Base-by-base conservation (phyloP, 2,329 filamentous ascomycete species). In the Aspergillus piperis region DNA sequence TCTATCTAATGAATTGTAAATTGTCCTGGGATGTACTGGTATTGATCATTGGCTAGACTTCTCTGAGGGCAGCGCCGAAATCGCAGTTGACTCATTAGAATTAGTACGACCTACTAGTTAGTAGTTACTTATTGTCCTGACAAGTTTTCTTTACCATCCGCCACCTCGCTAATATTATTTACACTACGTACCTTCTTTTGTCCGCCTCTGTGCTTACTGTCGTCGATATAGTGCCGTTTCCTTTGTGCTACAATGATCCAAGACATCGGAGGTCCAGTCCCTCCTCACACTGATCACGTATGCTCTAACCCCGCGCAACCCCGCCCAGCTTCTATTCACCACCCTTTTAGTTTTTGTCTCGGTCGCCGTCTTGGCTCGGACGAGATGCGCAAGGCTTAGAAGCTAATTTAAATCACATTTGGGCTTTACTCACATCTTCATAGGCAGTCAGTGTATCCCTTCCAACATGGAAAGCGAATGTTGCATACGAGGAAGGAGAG, bases 361-460 rank as follows among this genome's bases (percentile, higher is more conserved):
- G 47, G 13, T 30, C 25, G 15, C 41, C 5, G 3, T 17, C 8
- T 8, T 32, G 15, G 41, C 19, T 21, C 11, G 11, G 19, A 19
- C 17, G 10, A 23, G 23, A 17, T 19, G n/a, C 41, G 11, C 23
- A 49, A 49, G 47, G 47, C 47, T 49, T 49, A 25, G 15, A 27
- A 17, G 27, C 11, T 23, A 54, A 17, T 53, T 10, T 11, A 41
- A 38, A 8, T 5, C 17, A 36, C 50, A 25, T 44, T 19, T 21
- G 17, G 17, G 21, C 39, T 62, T 66, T 47, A 61, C 48, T 57
- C 19, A 56, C 47, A 25, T 41, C 48, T 27, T n/a, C 56, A 19
- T 57, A 97, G 93, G 95, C 94, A 65, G 91, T 98, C 66, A 98
- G 94, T 75, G 94, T 98, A 44, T 98, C 95, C 15, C 81, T 99